Base-by-base conservation (phyloP, 495 filamentous ascomycete species). In the Penicillium dipodomyicola region DNA sequence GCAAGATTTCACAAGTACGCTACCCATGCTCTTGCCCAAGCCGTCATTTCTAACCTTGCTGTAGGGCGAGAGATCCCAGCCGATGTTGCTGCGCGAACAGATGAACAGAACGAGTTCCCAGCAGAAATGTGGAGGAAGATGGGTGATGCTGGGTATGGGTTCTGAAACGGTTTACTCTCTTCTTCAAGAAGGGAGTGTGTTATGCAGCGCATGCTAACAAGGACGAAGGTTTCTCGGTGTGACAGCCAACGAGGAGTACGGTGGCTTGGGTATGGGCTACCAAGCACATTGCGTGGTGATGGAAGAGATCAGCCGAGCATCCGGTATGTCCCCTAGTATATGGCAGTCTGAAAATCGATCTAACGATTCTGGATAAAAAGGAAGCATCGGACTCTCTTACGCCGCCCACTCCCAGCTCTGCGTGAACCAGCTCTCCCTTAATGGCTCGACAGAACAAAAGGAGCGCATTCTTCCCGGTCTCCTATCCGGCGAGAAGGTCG, bases 221-320 rank as follows among this genome's bases (percentile, higher is more conserved):
- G 51, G 11, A 3, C 46, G 0, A 43, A 83, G 91, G 4, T 88
- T 97, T 54, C 82, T 98, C 19, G 94, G 94, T 40, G 87, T 97
- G 60, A 98, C 94, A 0, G 95, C 90, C 14, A 91, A 96, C 70
- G 93, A 97, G 70, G 87, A 92, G 41, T 92, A 93, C 50, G 95
- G 94, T 40, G 94, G 94, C 4, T 71, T 97, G 50, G 89, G 81
- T 4, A 85, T 97, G 83, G 94, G 94, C 37, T 98, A 98, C 73
- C 95, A 98, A 71, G 95, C 95, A 29, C 94, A 98, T 67, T 97
- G 92, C 69, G 77, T 96, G 5, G 90, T 97, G 10, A 92, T 98
- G 88, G 94, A 98, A 69, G 94, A 97, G 76, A 76, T 88, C 14
- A 85, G 82, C 58, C 79, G 85, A 54, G 85, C 85, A 30, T 85